These are phyloP conservation scores for Clavariopsis aquatica DNA, from an alignment of 495 filamentous ascomycete species.

Conservation along the genomic window DNA sequence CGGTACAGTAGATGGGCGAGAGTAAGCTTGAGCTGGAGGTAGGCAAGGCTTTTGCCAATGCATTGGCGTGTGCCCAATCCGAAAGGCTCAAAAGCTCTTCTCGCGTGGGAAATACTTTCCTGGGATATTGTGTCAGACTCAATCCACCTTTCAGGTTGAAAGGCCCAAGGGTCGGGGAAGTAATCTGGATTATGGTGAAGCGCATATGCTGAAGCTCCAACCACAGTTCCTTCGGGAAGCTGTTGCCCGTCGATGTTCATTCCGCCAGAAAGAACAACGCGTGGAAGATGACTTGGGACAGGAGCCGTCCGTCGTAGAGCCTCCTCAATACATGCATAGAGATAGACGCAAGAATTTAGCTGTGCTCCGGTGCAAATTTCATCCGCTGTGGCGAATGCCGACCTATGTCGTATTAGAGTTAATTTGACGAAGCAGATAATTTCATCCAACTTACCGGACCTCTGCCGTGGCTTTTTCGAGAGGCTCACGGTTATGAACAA, in stretches of 20 bases:
- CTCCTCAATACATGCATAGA: slow-evolving; percentile 65
- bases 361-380: slow-evolving; percentile 49
- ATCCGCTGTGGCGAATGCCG: slow-evolving; percentile 51
- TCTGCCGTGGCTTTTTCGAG: slow-evolving; percentile 52
- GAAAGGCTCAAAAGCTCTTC: slow-evolving; percentile 27
- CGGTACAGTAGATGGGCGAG: slow-evolving; percentile 27
- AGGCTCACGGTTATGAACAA: slow-evolving; percentile 53
- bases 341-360: slow-evolving; percentile 53
- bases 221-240: slow-evolving; percentile 51
- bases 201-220: slow-evolving; percentile 32
- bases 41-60: slow-evolving; percentile 29
- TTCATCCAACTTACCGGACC: slow-evolving; percentile 49
- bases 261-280: slow-evolving; percentile 64
- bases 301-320: slow-evolving; percentile 66
- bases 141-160: slow-evolving; percentile 37
- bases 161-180: slow-evolving; percentile 29
- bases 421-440: not conserved
- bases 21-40: slow-evolving; percentile 30
- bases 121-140: slow-evolving; percentile 3
- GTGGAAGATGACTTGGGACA: slow-evolving; percentile 58
- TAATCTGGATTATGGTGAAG: slow-evolving; percentile 33
- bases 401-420: not conserved
- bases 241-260: slow-evolving; percentile 54
- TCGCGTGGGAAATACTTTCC: slow-evolving; percentile 6
- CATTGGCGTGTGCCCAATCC: slow-evolving; percentile 25